These are phyloP conservation scores for Penicillium frequentans DNA, from an alignment of 2,329 filamentous ascomycete species.

Conservation along the genomic window DNA sequence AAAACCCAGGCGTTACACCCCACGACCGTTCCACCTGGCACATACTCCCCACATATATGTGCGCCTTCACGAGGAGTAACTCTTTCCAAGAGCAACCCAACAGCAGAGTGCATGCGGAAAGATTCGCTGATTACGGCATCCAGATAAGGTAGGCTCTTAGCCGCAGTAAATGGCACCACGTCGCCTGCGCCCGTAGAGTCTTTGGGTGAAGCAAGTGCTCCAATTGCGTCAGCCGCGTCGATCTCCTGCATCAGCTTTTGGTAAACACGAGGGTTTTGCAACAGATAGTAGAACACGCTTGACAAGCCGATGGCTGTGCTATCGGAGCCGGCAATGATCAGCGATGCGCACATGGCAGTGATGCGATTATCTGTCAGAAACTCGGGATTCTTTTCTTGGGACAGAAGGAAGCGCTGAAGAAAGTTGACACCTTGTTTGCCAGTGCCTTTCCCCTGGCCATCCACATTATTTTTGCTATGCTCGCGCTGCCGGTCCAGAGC, in stretches of 20 bases:
- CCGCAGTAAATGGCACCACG: constrained; percentile 49
- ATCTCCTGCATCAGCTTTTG: background rate
- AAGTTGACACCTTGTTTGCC: no score
- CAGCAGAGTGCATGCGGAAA: constrained; percentile 73
- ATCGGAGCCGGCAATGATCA: no score
- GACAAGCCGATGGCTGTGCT: no score
- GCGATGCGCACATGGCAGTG: no score
- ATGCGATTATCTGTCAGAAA: no score
- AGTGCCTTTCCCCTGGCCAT: no score
- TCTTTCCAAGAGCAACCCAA: constrained; percentile 71
- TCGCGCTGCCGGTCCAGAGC: no score
- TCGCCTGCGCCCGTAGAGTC: background rate
- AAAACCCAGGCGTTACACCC: constrained; percentile 75
- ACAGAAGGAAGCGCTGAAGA: no score
- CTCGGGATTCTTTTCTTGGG: no score
- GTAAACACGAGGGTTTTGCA: background rate
- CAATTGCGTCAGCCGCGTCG: background rate
- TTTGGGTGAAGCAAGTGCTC: background rate
- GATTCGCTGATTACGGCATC: constrained; percentile 52
- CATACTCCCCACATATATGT: constrained; percentile 9
- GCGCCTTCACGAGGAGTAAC: constrained; percentile 56
- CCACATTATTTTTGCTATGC: no score
- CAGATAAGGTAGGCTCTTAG: constrained; percentile 70
- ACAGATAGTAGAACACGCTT: background rate
- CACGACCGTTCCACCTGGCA: constrained; percentile 53